Percentiles rank a stretch among this genome's conserved stretches.
Conservation (phyloP, 73 alveolate genomes). For the Paramecium octaurelia region DNA sequence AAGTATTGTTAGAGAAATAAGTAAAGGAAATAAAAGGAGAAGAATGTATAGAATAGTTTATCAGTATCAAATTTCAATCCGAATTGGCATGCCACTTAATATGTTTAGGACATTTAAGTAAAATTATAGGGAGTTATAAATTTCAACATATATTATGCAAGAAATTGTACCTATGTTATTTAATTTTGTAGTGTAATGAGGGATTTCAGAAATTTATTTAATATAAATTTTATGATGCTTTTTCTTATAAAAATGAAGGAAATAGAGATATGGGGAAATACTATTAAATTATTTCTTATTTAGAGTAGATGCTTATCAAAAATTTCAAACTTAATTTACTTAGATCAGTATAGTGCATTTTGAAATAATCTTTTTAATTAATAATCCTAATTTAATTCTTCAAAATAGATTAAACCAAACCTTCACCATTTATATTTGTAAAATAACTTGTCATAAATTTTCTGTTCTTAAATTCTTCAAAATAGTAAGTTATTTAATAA, state of each 20-base stretch:
- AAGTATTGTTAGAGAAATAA: slow-evolving; percentile 16
- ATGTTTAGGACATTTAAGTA: background rate
- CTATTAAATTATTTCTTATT: background rate
- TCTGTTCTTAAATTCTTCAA: too few relatives aligned
- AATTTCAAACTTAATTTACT: too few relatives aligned
- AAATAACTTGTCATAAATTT: too few relatives aligned
- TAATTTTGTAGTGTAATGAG: background rate
- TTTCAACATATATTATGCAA: background rate
- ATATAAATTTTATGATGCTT: background rate
- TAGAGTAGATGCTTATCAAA: too few relatives aligned
- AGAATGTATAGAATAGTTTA: background rate
- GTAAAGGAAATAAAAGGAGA: background rate
- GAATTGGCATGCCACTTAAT: background rate
- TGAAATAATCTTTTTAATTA: too few relatives aligned
- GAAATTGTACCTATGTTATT: background rate
- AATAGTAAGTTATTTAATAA: too few relatives aligned
- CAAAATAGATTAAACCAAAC: too few relatives aligned
- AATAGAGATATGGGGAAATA: background rate
- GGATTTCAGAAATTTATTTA: background rate
- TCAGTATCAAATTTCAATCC: background rate
- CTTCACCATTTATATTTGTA: too few relatives aligned
- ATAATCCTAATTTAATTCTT: too few relatives aligned
- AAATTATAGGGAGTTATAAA: background rate
- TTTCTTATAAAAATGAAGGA: background rate
- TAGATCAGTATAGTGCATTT: too few relatives aligned